Conservation (phyloP, 305 asterid genomes). For the Ajuga reptans region DNA sequence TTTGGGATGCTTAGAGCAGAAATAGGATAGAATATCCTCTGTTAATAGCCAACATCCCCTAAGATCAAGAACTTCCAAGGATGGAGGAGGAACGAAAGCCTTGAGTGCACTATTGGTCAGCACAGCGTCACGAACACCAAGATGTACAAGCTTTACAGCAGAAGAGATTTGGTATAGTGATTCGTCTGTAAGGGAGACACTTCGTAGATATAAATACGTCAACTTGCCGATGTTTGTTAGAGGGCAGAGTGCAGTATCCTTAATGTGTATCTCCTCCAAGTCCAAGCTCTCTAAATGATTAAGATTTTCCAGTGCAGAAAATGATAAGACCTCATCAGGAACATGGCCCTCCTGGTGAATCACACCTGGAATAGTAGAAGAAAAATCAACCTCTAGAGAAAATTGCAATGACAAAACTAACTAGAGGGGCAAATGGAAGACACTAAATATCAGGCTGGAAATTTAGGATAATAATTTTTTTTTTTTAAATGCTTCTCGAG, state of each 20-base stretch:
- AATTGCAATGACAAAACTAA: not conserved
- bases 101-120: conserved; percentile 53
- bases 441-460: too few species aligned
- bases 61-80: conserved; percentile 59
- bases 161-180: conserved; percentile 45
- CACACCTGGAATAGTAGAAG: conserved; percentile 35
- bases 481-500: too few species aligned
- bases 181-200: conserved; percentile 52
- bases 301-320: conserved; percentile 48
- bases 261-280: conserved; percentile 50
- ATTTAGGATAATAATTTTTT: too few species aligned
- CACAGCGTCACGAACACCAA: conserved; percentile 56
- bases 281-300: conserved; percentile 52
- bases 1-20: conserved; percentile 46
- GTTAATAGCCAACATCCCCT: conserved; percentile 90
- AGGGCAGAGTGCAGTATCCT: conserved; percentile 48
- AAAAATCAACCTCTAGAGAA: not conserved
- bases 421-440: too few species aligned
- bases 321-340: conserved; percentile 36
- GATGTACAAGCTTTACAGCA: conserved; percentile 39
- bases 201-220: conserved; percentile 49
- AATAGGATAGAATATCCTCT: conserved; percentile 37
- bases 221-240: conserved; percentile 38
- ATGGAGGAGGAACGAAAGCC: conserved; percentile 46
- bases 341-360: conserved; percentile 25